Conservation (phyloP, 176 grass and related monocot genomes). For the Musa itinerans region DNA sequence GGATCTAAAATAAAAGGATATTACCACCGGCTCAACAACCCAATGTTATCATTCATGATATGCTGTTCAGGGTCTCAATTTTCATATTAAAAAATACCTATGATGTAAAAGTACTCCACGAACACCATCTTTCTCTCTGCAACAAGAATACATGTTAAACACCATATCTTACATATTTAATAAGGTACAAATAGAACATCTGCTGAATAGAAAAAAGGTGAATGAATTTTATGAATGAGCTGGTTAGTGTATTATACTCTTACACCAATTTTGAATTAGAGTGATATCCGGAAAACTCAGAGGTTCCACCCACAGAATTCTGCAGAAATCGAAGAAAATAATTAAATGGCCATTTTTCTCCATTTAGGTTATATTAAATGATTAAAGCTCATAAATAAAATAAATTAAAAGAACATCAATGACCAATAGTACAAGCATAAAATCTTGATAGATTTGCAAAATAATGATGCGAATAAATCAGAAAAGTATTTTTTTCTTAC, state of each 20-base stretch:
- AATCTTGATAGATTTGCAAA: not conserved
- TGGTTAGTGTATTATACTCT: constrained; percentile 21
- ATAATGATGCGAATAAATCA: not conserved
- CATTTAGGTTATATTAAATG: not conserved
- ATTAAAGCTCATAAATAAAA: no score
- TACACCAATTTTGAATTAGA: constrained; percentile 83
- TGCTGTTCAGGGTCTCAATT: not conserved
- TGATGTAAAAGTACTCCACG: constrained; percentile 89
- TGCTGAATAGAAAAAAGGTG: not conserved
- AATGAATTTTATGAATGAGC: not conserved
- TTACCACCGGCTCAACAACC: no score
- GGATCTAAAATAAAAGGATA: no score
- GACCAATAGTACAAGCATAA: not conserved
- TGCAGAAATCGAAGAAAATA: constrained; percentile 15
- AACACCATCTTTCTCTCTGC: constrained; percentile 83
- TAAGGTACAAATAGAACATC: not conserved
- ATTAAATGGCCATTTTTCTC: not conserved
- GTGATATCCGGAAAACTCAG: constrained; percentile 83
- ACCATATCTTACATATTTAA: not conserved
- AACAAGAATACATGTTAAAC: not conserved
- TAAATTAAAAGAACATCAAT: not conserved
- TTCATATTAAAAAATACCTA: constrained; percentile 40
- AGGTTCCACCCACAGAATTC: constrained; percentile 93
- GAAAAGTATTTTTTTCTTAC: constrained; percentile 42
- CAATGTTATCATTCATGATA: constrained; percentile 8